A percentile compares a stretch with the other conserved stretches of the same genome.
phyloP scores from a whole-genome alignment of 139 green algal species.

The Deuterostichococcus epilithicus region DNA sequence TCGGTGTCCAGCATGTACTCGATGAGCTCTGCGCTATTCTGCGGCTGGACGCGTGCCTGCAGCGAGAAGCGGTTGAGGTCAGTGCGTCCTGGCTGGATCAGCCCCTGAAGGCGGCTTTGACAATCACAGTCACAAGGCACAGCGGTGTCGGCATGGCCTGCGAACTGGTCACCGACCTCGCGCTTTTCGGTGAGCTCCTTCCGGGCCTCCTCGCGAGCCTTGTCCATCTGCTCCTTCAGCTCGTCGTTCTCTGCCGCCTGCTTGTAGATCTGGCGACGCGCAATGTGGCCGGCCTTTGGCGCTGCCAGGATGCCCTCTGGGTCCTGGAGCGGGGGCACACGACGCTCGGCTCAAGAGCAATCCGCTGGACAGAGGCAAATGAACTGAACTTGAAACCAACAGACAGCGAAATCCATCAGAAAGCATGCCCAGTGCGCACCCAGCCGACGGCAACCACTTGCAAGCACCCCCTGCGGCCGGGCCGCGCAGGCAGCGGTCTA shows the following conservation, averaged over 20 bases:
- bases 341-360: too few relatives aligned
- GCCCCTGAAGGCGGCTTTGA: too few relatives aligned
- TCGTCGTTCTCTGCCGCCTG: slow-evolving; percentile 44
- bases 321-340: too few relatives aligned
- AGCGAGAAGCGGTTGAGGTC: not conserved
- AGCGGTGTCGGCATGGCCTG: not conserved
- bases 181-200: slow-evolving; percentile 29
- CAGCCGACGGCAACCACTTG: slow-evolving; percentile 1
- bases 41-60: slow-evolving; percentile 44
- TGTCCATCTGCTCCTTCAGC: slow-evolving; percentile 33
- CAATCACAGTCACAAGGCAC: not conserved
- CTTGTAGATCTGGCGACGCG: slow-evolving; percentile 30
- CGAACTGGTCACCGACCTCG: slow-evolving; percentile 21
- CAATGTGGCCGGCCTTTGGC: slow-evolving; percentile 25
- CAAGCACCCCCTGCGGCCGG: not conserved
- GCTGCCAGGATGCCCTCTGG: slow-evolving; percentile 26
- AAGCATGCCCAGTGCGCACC: too few relatives aligned
- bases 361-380: too few relatives aligned
- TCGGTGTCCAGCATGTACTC: slow-evolving; percentile 87
- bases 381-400: too few relatives aligned
- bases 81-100: too few relatives aligned
- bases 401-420: too few relatives aligned
- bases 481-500: too few relatives aligned
- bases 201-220: slow-evolving; percentile 15
- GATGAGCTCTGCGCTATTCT: slow-evolving; percentile 48